Evolutionary conservation across 2,329 filamentous ascomycete species (phyloP).

Genomic region (Cryoendolithus antarcticus): DNA sequence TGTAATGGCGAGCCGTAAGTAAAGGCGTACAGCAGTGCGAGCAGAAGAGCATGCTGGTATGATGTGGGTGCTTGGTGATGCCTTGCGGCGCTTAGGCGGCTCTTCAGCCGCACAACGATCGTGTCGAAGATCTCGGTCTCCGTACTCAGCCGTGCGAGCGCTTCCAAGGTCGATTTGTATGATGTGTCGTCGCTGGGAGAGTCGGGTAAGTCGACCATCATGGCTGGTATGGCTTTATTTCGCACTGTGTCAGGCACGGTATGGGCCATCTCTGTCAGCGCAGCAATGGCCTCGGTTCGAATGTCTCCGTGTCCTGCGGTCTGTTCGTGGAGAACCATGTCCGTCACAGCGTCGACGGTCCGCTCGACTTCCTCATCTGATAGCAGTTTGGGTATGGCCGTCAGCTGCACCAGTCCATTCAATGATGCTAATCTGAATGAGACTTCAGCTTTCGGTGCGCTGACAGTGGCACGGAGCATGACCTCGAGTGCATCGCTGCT

Average conservation of each 20-base stretch:
- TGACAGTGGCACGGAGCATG: slow-evolving; percentile 31
- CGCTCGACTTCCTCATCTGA: slow-evolving; percentile 31
- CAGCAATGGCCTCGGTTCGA: slow-evolving; percentile 45
- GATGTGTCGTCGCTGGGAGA: slow-evolving; percentile 27
- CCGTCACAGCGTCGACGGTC: slow-evolving; percentile 48
- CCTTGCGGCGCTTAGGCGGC: slow-evolving; percentile 47
- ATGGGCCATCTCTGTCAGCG: slow-evolving; percentile 48
- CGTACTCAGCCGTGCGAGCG: slow-evolving; percentile 50
- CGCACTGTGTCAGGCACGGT: slow-evolving; percentile 51
- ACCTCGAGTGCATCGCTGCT: slow-evolving; percentile 29
- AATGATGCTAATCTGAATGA: slow-evolving; percentile 36
- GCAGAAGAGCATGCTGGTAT: slow-evolving; percentile 48
- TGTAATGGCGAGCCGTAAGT: slow-evolving; percentile 39
- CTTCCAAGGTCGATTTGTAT: slow-evolving; percentile 49
- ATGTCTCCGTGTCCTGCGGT: slow-evolving; percentile 44
- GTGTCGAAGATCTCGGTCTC: slow-evolving; percentile 53
- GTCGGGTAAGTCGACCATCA: slow-evolving; percentile 51
- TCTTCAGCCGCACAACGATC: slow-evolving; percentile 49
- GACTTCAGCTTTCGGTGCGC: slow-evolving; percentile 35
- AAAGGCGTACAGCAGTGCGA: slow-evolving; percentile 51
- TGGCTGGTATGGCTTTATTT: slow-evolving; percentile 53
- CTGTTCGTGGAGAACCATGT: slow-evolving; percentile 48
- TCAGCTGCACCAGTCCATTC: slow-evolving; percentile 32
- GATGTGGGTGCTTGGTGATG: slow-evolving; percentile 37
- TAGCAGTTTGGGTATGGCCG: slow-evolving; percentile 29